Evolutionary conservation across 441 rosid genomes (phyloP), one percentile per base, ranked within the genome.

Genomic region (Jatropha multifida): DNA sequence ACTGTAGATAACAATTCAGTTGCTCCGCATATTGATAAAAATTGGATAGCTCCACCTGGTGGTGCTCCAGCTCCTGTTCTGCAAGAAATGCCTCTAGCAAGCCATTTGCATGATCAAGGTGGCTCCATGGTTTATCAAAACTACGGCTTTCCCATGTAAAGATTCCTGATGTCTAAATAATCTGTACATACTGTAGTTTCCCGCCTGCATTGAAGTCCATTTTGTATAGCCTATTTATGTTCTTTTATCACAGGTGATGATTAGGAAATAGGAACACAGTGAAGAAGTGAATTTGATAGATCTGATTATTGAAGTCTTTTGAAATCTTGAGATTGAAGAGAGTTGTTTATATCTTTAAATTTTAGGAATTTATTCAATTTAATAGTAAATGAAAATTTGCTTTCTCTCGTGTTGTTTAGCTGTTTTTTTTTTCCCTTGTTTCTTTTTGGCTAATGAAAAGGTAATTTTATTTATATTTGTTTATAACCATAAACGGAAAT

Each of bases 41-140:
- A 78, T 20, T 83, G 81, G 91, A 74, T 68, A 74, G 74, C 83
- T 6, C 74, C 78, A 11, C 78, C 81, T 0, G 81, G 54, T 27
- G 78, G 76, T 41, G 49, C 80, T 74, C 61, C 87, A 84, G 44
- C 85, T 26, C 40, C 76, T 2, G 13, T 55, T 12, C 15, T 78
- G 75, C 83, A 76, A 37, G 83, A 79, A 4, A 71, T 71, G 62
- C 51, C 76, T 12, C 71, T 72, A 4, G 67, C 55, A 27, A 62
- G 69, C 74, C 80, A 78, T 52, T 17, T 79, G 18, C 77, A 72
- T 2, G 67, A 74, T 49, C 83, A 79, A 41, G 81, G 72, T 54
- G 72, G 77, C 18, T 46, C 69, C 0, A 4, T 76, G 65, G 79
- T 73, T 26, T 80, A 77, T 79, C 81, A 77, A 61, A 74, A 74